Evolutionary conservation across 768 basidiomycete genomes (phyloP).

Genomic region (Pleurotus giganteus): DNA sequence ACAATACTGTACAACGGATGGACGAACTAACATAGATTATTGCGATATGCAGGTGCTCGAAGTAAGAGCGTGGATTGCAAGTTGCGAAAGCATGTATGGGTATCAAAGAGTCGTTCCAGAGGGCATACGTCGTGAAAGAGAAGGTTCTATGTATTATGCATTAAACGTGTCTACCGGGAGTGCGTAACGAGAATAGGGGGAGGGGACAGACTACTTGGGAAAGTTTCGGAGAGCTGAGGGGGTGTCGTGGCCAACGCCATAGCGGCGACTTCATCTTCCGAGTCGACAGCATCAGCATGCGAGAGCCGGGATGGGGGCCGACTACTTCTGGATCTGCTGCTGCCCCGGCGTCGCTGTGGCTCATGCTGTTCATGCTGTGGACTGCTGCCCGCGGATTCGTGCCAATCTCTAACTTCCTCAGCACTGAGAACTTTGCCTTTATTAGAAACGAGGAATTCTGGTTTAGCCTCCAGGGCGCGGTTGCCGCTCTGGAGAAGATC

Average conservation of each 20-base stretch:
- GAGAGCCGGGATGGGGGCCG: slow-evolving; percentile 22
- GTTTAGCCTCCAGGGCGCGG: slow-evolving; percentile 57
- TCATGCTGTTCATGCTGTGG: slow-evolving; percentile 13
- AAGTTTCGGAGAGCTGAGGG: slow-evolving; percentile 29
- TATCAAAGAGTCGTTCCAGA: slow-evolving; percentile 4
- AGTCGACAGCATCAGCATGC: slow-evolving; percentile 22
- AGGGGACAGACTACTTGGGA: slow-evolving; percentile 18
- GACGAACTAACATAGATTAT: slow-evolving; percentile 15
- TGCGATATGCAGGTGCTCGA: slow-evolving; percentile 15
- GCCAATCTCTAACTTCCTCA: slow-evolving; percentile 69
- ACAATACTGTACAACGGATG: slow-evolving; percentile 11
- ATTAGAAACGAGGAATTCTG: slow-evolving; percentile 48
- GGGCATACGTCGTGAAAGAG: background rate
- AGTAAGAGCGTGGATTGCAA: background rate
- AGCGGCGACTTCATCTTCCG: slow-evolving; percentile 42
- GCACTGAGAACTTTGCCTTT: slow-evolving; percentile 68
- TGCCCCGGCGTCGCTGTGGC: slow-evolving; percentile 13
- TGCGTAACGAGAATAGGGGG: slow-evolving; percentile 25
- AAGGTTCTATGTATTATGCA: slow-evolving; percentile 10
- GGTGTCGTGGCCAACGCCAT: slow-evolving; percentile 30
- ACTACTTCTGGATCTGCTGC: slow-evolving; percentile 27
- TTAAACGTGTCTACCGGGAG: no score
- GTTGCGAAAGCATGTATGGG: background rate
- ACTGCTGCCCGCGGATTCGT: slow-evolving; percentile 29
- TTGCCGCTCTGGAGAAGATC: slow-evolving; percentile 55